Percentiles rank a stretch among this genome's conserved stretches.
Conservation (phyloP, 2,329 filamentous ascomycete genomes). For the Cordyceps fumosorosea region DNA sequence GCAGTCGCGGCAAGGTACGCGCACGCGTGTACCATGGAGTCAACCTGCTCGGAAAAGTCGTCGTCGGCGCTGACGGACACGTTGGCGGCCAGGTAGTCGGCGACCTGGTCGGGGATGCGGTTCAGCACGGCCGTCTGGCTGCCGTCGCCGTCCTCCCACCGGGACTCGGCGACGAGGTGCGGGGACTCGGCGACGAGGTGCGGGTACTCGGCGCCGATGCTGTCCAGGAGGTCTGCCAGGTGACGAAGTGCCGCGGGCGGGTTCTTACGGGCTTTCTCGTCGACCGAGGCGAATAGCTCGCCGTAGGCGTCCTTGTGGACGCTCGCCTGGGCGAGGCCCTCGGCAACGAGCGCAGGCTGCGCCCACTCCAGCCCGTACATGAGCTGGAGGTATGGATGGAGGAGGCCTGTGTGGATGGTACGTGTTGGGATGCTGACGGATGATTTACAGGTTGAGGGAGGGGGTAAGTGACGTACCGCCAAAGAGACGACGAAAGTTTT, state of each 20-base stretch:
- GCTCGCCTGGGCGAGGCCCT: constrained; percentile 70
- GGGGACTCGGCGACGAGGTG: constrained; percentile 49
- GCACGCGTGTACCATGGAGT: constrained; percentile 62
- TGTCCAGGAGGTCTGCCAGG: constrained; percentile 56
- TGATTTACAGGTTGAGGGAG: background rate
- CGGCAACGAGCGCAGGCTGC: constrained; percentile 74
- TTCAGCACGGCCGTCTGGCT: constrained; percentile 57
- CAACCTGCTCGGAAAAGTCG: constrained; percentile 48
- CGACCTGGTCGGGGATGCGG: constrained; percentile 57
- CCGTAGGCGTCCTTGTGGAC: constrained; percentile 57
- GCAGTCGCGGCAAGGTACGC: constrained; percentile 45
- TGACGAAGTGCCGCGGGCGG: constrained; percentile 16
- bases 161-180: constrained; percentile 46
- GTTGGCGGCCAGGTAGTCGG: constrained; percentile 47
- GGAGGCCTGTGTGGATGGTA: constrained; percentile 44
- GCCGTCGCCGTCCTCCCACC: constrained; percentile 55
- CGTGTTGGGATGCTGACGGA: background rate
- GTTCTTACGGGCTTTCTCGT: constrained; percentile 34
- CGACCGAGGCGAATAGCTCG: constrained; percentile 46
- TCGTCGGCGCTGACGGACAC: constrained; percentile 50
- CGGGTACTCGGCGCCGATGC: constrained; percentile 44
- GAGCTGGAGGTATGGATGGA: constrained; percentile 79
- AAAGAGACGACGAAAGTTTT: constrained; percentile 58
- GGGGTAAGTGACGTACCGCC: constrained; percentile 37
- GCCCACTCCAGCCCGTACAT: constrained; percentile 78